Evolutionary conservation across 768 basidiomycete genomes (phyloP).

Genomic region (Rossbeevera mucosa): DNA sequence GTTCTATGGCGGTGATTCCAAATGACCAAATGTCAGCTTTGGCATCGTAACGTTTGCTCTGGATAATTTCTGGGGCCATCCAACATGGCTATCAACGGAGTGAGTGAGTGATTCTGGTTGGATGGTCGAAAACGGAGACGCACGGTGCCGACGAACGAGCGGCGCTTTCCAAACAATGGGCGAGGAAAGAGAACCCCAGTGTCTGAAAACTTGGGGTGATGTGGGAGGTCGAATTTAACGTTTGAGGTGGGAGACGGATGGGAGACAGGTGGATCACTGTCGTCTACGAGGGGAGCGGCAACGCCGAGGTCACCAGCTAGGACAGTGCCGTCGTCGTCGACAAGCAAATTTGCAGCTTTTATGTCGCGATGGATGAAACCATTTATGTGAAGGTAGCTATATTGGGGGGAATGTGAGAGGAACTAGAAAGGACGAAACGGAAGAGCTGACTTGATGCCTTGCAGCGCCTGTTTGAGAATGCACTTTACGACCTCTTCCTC

Average conservation of each 20-base stretch:
- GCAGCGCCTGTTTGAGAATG: constrained; percentile 77
- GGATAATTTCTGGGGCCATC: constrained; percentile 96
- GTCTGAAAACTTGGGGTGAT: constrained; percentile 5
- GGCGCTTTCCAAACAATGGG: constrained; percentile 67
- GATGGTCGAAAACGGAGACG: constrained; percentile 18
- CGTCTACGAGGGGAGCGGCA: constrained; percentile 76
- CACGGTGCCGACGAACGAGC: constrained; percentile 90
- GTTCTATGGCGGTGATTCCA: constrained; percentile 90
- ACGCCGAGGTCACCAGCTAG: constrained; percentile 91
- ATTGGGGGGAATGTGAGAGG: constrained; percentile 5
- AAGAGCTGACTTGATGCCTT: constrained; percentile 76
- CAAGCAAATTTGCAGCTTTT: constrained; percentile 90
- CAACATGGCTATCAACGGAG: constrained; percentile 63
- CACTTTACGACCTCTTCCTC: constrained; percentile 86
- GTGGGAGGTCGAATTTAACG: constrained; percentile 34
- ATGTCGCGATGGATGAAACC: constrained; percentile 92
- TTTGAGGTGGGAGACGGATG: constrained; percentile 25
- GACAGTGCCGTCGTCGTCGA: constrained; percentile 88
- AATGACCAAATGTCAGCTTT: constrained; percentile 96
- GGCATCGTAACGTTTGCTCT: constrained; percentile 77
- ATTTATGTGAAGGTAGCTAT: constrained; percentile 81
- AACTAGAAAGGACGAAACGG: neutral
- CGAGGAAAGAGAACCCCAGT: constrained; percentile 18
- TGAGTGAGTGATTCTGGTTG: constrained; percentile 1
- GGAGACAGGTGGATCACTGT: constrained; percentile 40